Evolutionary conservation across 192 early-diverging fungal species (phyloP).

Genomic region (Coemansia sp.): DNA sequence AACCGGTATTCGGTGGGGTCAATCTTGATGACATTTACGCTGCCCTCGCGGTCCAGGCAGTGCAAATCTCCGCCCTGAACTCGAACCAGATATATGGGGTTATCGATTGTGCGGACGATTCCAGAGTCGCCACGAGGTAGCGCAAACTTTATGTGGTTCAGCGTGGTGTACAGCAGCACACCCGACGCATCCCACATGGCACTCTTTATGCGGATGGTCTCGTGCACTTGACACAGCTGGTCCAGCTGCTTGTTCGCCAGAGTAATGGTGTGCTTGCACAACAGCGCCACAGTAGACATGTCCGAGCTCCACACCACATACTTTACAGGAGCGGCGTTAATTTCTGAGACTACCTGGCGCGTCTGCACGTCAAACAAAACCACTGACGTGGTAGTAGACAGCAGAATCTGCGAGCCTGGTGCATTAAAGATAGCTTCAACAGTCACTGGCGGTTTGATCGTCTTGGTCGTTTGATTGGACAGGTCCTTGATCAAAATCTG

Average conservation of each 20-base stretch:
- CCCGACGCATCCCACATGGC: constrained; percentile 93
- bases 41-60: constrained; percentile 88
- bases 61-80: constrained; percentile 84
- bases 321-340: constrained; percentile 82
- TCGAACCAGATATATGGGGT: constrained; percentile 88
- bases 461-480: constrained; percentile 84
- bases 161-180: constrained; percentile 91
- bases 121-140: constrained; percentile 95
- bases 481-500: constrained; percentile 88
- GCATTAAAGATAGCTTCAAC: constrained; percentile 91
- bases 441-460: constrained; percentile 73
- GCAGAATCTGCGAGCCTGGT: constrained; percentile 73
- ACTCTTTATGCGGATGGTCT: constrained; percentile 98
- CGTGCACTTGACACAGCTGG: constrained; percentile 88
- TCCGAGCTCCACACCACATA: constrained; percentile 94
- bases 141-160: constrained; percentile 98
- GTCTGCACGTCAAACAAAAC: constrained; percentile 91
- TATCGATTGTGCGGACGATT: constrained; percentile 94
- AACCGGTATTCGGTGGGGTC: constrained; percentile 99
- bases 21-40: constrained; percentile 80
- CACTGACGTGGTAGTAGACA: constrained; percentile 83
- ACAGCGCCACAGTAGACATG: constrained; percentile 80
- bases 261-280: constrained; percentile 96
- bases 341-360: constrained; percentile 70
- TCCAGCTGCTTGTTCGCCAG: constrained; percentile 86